Base-by-base conservation (phyloP, 1,284 basidiomycete species). In the Ganoderma meredithae region DNA sequence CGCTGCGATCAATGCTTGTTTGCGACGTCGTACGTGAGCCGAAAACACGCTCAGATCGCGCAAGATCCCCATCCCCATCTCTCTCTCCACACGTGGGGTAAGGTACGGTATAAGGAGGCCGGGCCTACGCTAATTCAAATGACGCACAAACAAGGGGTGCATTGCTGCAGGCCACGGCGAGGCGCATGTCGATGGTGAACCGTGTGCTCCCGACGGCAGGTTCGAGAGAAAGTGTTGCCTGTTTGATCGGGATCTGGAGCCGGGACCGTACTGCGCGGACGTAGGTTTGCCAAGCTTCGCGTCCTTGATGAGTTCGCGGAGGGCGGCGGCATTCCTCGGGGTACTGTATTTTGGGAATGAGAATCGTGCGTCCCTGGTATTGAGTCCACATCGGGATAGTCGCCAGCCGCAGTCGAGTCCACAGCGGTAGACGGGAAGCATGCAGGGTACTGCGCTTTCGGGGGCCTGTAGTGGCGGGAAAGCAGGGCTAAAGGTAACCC, bases 1-100 rank as follows among this genome's bases (percentile, higher is more conserved):
- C 36, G 13, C 55, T 58, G 55, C 33, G 55, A 58, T 58, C 55
- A 58, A 2, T 58, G 55, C 39, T 58, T 58, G 27, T 25, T 52
- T 52, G 47, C 47, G 47, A 52, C 10, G n/a, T 52, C 25, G 47
- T 52, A 25, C 47, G 15, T 33, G 52, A 19, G 52, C 52, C 25
- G 52, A 55, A 17, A 55, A 55, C 52, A 25, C 47, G 47, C 25
- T 19, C 15, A 55, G 52, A 55, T 55, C 31, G 19, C 52, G 17
- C 31, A 7, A 55, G 55, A 36, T 58, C 55, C 55, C 55, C 36
- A 15, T 9, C n/a, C 27, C 27, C 55, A 25, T 53, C 25, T 17
- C 52, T n/a, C 27, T 9, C 53, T 55, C 25, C 53, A 17, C 22
- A 39, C 36, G 7, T 39, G 36, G 31, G 31, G 31, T 31, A 39